These are phyloP conservation scores for Umbelopsis sp. DNA, from an alignment of 192 early-diverging fungal genomes.

Conservation along the genomic window DNA sequence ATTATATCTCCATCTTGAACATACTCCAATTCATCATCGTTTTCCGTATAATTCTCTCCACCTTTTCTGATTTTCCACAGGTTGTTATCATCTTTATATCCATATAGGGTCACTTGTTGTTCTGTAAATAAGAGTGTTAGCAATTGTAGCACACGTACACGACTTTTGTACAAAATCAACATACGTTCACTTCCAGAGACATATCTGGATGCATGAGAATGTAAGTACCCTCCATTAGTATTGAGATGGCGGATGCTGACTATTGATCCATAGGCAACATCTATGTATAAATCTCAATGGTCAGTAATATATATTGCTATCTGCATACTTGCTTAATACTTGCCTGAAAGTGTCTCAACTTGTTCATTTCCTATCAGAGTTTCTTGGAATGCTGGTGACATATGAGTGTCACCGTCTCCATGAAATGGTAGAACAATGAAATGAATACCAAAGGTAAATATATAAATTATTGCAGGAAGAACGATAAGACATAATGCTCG, in stretches of 20 bases:
- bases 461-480: constrained; percentile 78
- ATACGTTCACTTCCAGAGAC: constrained; percentile 72
- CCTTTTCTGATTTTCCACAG: constrained; percentile 62
- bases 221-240: constrained; percentile 78
- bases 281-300: constrained; percentile 33
- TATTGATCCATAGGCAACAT: constrained; percentile 64
- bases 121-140: no score
- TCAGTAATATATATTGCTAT: neutral
- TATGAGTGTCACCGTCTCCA: constrained; percentile 93
- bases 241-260: constrained; percentile 68
- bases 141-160: constrained; percentile 23
- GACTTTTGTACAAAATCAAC: neutral
- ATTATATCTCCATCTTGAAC: constrained; percentile 76
- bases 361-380: constrained; percentile 71
- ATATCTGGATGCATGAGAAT: constrained; percentile 70
- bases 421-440: constrained; percentile 75
- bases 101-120: constrained; percentile 80
- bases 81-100: constrained; percentile 83
- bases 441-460: constrained; percentile 88
- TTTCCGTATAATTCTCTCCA: constrained; percentile 9
- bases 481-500: constrained; percentile 82
- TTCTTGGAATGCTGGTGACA: constrained; percentile 88
- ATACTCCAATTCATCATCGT: constrained; percentile 43
- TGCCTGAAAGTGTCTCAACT: constrained; percentile 49
- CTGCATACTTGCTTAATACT: constrained; percentile 22